Base-by-base conservation (phyloP, 116 monocot species). In the Thalassia testudinum region DNA sequence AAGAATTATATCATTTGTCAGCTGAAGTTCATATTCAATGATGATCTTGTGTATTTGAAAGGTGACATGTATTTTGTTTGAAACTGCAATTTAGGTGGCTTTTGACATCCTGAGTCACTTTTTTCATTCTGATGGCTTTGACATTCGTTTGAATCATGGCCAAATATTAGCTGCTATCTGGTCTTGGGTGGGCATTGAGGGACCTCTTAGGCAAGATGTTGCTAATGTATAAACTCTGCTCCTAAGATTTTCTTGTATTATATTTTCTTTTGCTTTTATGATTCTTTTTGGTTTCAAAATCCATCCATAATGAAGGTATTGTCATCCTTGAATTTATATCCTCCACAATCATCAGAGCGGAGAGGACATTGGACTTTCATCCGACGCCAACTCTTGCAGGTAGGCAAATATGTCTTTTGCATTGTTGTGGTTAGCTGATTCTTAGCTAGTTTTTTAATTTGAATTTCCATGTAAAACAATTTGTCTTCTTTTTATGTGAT, bases 381-480 rank as follows among this genome's bases (percentile, higher is more conserved):
- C 50, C 70, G 97, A 25, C 60, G 79, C n/a, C 97, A 97, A 60
- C 89, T 97, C 30, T 52, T 88, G 49, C 84, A 95, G 88, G 95
- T 95, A 63, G n/a, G 54, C 1, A 48, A n/a, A n/a, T n/a, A n/a
- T n/a, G n/a, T n/a, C n/a, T n/a, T n/a, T n/a, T n/a, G n/a, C n/a
- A n/a, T n/a, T n/a, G n/a, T n/a, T n/a, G n/a, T n/a, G n/a, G n/a
- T n/a, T n/a, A n/a, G n/a, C n/a, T n/a, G n/a, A n/a, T n/a, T n/a
- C n/a, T n/a, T n/a, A n/a, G n/a, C n/a, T n/a, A n/a, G n/a, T n/a
- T n/a, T n/a, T n/a, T n/a, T n/a, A n/a, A n/a, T n/a, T n/a, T n/a
- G n/a, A n/a, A n/a, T n/a, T n/a, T n/a, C n/a, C n/a, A n/a, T n/a
- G n/a, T n/a, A n/a, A n/a, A n/a, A n/a, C n/a, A n/a, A n/a, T n/a